Evolutionary conservation across 2,329 filamentous ascomycete genomes (phyloP), one percentile per base, ranked within the genome.

Genomic region (Teratosphaeria destructans): DNA sequence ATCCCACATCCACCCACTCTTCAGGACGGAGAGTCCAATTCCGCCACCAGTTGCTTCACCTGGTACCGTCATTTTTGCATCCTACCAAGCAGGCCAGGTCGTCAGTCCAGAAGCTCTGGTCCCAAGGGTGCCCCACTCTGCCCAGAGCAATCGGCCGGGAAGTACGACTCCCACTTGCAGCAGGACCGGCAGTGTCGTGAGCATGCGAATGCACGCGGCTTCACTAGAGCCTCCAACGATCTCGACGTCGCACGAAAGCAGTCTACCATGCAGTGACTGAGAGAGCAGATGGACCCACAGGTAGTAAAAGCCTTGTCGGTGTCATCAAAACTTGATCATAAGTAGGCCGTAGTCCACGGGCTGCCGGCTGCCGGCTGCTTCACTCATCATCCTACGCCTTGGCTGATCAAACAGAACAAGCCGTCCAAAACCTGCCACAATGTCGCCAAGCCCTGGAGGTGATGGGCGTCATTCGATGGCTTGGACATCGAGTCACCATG

Each of bases 1-100:
- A 71, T 79, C 85, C 4, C 84, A 91, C 68, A 90, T 91, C 54
- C 88, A 91, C 70, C 88, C 88, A 7, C 79, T 91, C 2, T 91
- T 91, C 76, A 81, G 88, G 61, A 85, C 85, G 5, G 86, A 89
- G 69, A 88, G 84, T 35, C 86, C 86, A 0, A 81, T 79, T 1
- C 86, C 86, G 12, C 85, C 87, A 1, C 67, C 87, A 0, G 74
- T 82, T 5, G 79, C 81, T 1, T 88, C 86, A 0, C 85, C 86
- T 0, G 86, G 87, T 0, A 92, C 88, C 0, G 79, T 86, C 16
- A 86, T 92, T 55, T 77, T 84, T 11, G 88, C 87, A 0, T 85
- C 87, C 2, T 87, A 87, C 0, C 81, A 85, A 49, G 85, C 85
- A 3, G 87, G 84, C 3, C 82, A 85, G 64, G 75, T 87, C 19